A percentile compares a stretch with the other conserved stretches of the same genome.
Conservation (phyloP, 805 yeast species). For the Metschnikowia bowlesiae region DNA sequence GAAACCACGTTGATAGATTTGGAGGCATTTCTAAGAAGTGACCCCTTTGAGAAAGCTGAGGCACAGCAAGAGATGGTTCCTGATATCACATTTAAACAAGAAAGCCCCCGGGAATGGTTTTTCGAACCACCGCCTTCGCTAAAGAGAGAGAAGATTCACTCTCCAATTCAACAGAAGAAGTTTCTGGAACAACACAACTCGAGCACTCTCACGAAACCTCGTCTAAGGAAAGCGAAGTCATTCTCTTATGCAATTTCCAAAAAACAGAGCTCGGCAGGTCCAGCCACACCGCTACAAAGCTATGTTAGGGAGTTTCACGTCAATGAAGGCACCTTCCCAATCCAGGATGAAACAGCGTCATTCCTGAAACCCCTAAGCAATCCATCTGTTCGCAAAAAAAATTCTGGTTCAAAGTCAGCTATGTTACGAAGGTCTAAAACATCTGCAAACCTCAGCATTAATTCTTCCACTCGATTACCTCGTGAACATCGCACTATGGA, state of each 20-base stretch:
- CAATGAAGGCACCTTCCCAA: conserved; percentile 11
- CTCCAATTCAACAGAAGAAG: background rate
- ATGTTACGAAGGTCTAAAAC: conserved; percentile 10
- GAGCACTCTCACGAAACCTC: background rate
- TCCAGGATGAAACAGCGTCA: conserved; percentile 15
- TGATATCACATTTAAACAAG: background rate
- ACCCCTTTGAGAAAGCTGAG: conserved; percentile 1
- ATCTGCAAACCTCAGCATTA: conserved; percentile 8
- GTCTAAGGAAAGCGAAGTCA: conserved; percentile 7
- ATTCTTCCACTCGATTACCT: conserved; percentile 1
- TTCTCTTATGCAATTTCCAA: conserved; percentile 4
- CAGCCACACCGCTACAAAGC: conserved; percentile 13
- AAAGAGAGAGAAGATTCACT: background rate
- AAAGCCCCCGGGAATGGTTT: background rate
- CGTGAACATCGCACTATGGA: conserved; percentile 22
- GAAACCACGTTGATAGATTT: background rate
- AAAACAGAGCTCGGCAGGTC: conserved; percentile 4
- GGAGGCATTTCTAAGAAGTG: conserved; percentile 2
- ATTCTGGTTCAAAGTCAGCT: conserved; percentile 5
- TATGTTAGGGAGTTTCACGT: conserved; percentile 16
- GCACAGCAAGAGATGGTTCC: background rate
- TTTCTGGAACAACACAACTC: background rate
- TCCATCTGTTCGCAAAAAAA: conserved; percentile 7
- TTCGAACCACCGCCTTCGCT: background rate
- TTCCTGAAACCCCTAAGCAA: conserved; percentile 11